Evolutionary conservation across 805 yeast species (phyloP), one percentile per base, ranked within the genome.

Genomic region (Sugiyamaella americana): DNA sequence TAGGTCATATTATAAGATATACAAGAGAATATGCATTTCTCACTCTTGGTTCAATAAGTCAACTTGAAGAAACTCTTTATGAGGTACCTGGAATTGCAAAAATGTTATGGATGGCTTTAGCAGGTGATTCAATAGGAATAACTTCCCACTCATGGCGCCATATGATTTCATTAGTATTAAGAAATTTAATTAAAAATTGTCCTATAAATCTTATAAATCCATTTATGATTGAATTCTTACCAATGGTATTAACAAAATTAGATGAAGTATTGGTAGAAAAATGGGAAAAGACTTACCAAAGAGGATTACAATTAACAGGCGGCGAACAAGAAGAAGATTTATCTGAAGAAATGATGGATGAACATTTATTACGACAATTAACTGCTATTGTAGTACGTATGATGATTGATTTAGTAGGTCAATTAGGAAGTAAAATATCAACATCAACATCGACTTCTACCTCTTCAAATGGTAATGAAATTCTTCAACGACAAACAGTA

Each of bases 281-380:
- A 61, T 93, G 98, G 98, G 78, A 73, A 23, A 72, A 70, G 52
- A 85, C 80, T 17, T 78, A 75, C 60, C 64, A 69, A 45, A 66
- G 64, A 35, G 74, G 77, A 41, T 58, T 68, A 35, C 69, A 66
- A 48, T 61, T 69, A 8, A 63, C 60, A 34, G 79, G 75, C 26
- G 82, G 84, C 2, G 73, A 75, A 37, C 29, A 16, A 5, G 79
- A 76, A 37, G 82, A 80, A 51, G 95, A 88, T 56, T 72, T 91
- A 58, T 82, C 93, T n/a, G 96, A 89, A 55, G 98, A 93, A 61
- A 93, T 93, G 94, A 83, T 93, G 85, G 97, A 91, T 56, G 98
- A 93, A 62, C 96, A 91, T 64, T 75, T 91, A 71, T 69, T 91
- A 50, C 73, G 98, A 55, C 98, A 93, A 62, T 74, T 93, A 35